Base-by-base conservation (phyloP, 495 filamentous ascomycete species). In the Penicillium argentinense region DNA sequence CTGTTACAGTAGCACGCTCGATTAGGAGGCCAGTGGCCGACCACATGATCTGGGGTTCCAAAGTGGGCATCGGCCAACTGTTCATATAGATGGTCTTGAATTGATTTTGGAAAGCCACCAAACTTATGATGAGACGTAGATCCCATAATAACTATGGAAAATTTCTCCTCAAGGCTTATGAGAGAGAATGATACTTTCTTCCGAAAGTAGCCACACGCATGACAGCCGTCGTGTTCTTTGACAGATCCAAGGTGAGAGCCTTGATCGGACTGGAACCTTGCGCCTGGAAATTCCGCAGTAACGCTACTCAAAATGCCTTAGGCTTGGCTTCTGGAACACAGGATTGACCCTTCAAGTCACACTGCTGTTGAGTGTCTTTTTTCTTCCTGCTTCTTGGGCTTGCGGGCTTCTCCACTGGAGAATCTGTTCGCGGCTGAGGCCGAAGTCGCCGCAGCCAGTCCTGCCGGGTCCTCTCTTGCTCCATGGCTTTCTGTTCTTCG, bases 41-140 rank as follows among this genome's bases (percentile, higher is more conserved):
- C n/a, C n/a, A n/a, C n/a, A 22, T 54, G 51, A 22, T 54, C 51
- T 18, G 39, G 12, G 16, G 30, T 38, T 23, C 51, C 39, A 44
- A 54, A 54, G 5, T 16, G 9, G 19, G 29, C 18, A 37, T 42
- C 29, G 4, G 32, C 38, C 18, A 48, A 39, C 19, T 54, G 45
- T 3, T 42, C 23, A 16, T 30, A 4, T 4, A 48, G 34, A 13
- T 48, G 16, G 3, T 42, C 39, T 17, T 54, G 18, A 9, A 48
- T 19, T 8, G 42, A 36, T 5, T 16, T 48, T 22, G 45, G 51
- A 27, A 54, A 54, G 13, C 51, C 51, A 2, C 51, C 45, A 19
- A 54, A 43, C n/a, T 18, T 17, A 9, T 38, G 22, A 13, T 11
- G 24, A 12, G 4, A n/a, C 2, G 25, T 5, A n/a, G 2, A 3